Percentiles rank a stretch among this genome's conserved stretches.
phyloP scores from a whole-genome alignment of 2,329 filamentous ascomycete species.

The Aureobasidium namibiae region DNA sequence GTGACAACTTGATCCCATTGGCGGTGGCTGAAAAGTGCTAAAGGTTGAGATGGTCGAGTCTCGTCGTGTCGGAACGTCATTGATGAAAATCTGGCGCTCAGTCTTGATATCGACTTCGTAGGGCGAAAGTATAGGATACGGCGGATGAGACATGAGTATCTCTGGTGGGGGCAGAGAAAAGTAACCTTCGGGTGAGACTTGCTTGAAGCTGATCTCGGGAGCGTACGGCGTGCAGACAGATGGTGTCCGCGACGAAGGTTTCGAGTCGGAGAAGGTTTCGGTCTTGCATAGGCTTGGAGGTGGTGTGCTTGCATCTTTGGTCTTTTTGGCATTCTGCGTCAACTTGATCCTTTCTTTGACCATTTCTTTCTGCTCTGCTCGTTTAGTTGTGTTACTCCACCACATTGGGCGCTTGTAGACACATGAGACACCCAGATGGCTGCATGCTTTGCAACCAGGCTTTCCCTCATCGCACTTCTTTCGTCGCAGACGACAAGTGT shows the following conservation, averaged over 20 bases:
- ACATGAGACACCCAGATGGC: slow-evolving; percentile 71
- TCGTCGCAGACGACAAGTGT: slow-evolving; percentile 57
- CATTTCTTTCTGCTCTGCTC: slow-evolving; percentile 79
- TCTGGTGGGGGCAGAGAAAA: slow-evolving; percentile 53
- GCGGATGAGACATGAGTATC: slow-evolving; percentile 36
- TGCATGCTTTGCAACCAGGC: slow-evolving; percentile 56
- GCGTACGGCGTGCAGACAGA: slow-evolving; percentile 76
- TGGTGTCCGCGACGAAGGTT: slow-evolving; percentile 63
- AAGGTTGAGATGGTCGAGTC: slow-evolving; percentile 90
- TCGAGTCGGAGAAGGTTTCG: slow-evolving; percentile 67
- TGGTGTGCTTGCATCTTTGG: slow-evolving; percentile 45
- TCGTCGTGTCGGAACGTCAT: slow-evolving; percentile 74
- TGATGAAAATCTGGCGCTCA: slow-evolving; percentile 86
- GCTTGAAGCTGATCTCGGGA: slow-evolving; percentile 56
- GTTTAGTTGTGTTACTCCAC: slow-evolving; percentile 91
- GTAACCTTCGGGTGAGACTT: slow-evolving; percentile 46
- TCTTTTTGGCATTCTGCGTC: slow-evolving; percentile 89
- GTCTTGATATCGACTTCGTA: slow-evolving; percentile 97
- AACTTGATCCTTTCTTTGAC: slow-evolving; percentile 98
- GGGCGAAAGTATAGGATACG: slow-evolving; percentile 58
- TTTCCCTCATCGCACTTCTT: slow-evolving; percentile 65
- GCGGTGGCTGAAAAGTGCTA: slow-evolving; percentile 78
- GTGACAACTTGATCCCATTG: slow-evolving; percentile 56
- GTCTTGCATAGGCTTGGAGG: slow-evolving; percentile 74
- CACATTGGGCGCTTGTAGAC: slow-evolving; percentile 95